Evolutionary conservation across 2,329 filamentous ascomycete genomes (phyloP), one percentile per base, ranked within the genome.

Genomic region (Sporothrix luriei): DNA sequence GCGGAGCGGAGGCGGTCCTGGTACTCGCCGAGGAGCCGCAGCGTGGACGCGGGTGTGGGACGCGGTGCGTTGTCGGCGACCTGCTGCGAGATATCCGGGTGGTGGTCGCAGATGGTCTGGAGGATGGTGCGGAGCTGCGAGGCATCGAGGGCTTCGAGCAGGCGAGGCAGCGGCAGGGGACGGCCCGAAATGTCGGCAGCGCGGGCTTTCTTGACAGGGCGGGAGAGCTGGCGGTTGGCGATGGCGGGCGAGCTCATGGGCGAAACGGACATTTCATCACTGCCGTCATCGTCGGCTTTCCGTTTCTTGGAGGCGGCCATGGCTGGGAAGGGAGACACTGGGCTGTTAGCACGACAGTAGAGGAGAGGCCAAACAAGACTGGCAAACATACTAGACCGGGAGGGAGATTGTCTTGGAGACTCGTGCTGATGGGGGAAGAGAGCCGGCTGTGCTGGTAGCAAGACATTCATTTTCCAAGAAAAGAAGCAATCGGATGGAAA

Each of bases 101-200:
- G 93, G 74, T 91, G 88, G 76, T 97, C 91, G 82, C 94, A 97
- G 77, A 99, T 91, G 68, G 91, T 90, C 78, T 94, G 92, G n/a
- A 99, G 85, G 1, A 97, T 89, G 48, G 88, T 88, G 74, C 94
- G 90, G 76, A 99, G 86, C 74, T 96, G 92, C 71, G 91, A 87
- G 71, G 90, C 90, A 76, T 96, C 92, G 57, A 99, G 87, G 0
- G 95, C 98, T 81, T 99, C 94, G 72, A 99, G 88, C n/a, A 99
- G 87, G 76, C 95, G 90, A 70, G 85, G 83, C 9, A 88, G 81
- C 2, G 82, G 76, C 54, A 88, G 80, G 21, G 84, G 84, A 33
- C 85, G 82, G n/a, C 86, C 86, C 61, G 80, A 78, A 71, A 93
- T 79, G 75, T 96, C 93, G 74, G 89, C 85, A 16, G 83, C 82